Evolutionary conservation across 768 basidiomycete species (phyloP), one percentile per base, ranked within the genome.

Genomic region (Boletus barrowsii): DNA sequence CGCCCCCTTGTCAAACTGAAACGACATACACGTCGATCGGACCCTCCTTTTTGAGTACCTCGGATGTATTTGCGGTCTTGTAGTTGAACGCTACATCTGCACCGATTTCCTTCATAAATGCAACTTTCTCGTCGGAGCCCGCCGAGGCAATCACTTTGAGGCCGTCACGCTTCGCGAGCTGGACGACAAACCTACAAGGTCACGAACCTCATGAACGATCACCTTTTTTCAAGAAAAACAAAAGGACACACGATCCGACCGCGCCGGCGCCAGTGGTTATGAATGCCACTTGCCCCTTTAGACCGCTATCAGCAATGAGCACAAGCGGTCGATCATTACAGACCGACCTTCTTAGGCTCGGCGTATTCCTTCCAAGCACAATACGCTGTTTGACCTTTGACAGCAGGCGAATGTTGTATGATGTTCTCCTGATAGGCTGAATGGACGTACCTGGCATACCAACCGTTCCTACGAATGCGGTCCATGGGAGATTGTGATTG

Each of bases 81-180:
- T 87, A 88, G 68, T 90, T 88, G 75, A 88, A 88, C 2, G 76
- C 83, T 14, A 84, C 77, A 56, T 90, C 87, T 0, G 80, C 80
- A 1, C 86, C 87, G 37, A 87, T 55, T 13, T 75, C 74, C 49
- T 77, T 76, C 68, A 86, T 72, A 62, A 79, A 86, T 5, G 73
- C 67, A 9, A 90, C 84, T 68, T 90, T 90, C 47, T 86, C 83
- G 29, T 89, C 86, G 0, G 81, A 79, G 3, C 88, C 86, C 0
- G 86, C 83, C 1, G 83, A 86, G 0, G 79, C 84, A 42, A 91
- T 87, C 43, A 90, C 88, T 62, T 83, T 85, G 10, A 78, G 66
- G 4, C 79, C 79, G 22, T 78, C 75, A 0, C 64, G 60, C 49
- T 82, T 81, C 5, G 80, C 79, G 13, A 81, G 59, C 54, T 82